A percentile compares a stretch with the other conserved stretches of the same genome.
Evolutionary conservation across 2,329 filamentous ascomycete species (phyloP).

Genomic region (Pezicula radicicola): DNA sequence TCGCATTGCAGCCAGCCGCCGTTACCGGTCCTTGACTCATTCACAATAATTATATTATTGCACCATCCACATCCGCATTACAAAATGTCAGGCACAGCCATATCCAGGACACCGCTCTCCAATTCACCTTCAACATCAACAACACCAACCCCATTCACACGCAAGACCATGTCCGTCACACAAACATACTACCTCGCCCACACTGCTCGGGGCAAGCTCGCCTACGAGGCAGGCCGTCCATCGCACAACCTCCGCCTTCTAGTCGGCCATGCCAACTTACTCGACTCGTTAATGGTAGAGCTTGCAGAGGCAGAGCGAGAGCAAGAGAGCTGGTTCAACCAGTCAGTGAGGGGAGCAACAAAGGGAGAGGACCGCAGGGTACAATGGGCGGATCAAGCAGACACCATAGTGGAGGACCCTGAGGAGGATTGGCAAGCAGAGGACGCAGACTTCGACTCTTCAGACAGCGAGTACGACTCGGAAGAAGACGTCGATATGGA

Average conservation of each 20-base stretch:
- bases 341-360: slow-evolving; percentile 77
- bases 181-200: slow-evolving; percentile 98
- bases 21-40: slow-evolving; percentile 20
- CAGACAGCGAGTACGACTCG: slow-evolving; percentile 49
- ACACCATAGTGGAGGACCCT: slow-evolving; percentile 69
- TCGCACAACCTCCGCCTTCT: slow-evolving; percentile 95
- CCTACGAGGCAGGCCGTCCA: slow-evolving; percentile 80
- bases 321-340: slow-evolving; percentile 98
- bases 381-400: slow-evolving; percentile 66
- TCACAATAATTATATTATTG: slow-evolving; percentile 6
- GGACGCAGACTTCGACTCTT: slow-evolving; percentile 52
- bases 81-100: slow-evolving; percentile 24
- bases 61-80: slow-evolving; percentile 10
- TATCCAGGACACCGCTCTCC: slow-evolving; percentile 18
- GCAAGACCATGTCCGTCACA: slow-evolving; percentile 94
- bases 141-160: slow-evolving; percentile 33
- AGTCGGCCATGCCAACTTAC: slow-evolving; percentile 96
- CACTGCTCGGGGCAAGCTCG: slow-evolving; percentile 95
- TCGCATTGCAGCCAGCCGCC: not conserved
- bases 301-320: slow-evolving; percentile 92
- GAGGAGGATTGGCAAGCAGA: slow-evolving; percentile 70
- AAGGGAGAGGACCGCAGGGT: slow-evolving; percentile 57
- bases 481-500: slow-evolving; percentile 57
- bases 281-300: slow-evolving; percentile 89
- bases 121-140: slow-evolving; percentile 9